Evolutionary conservation across 768 basidiomycete genomes (phyloP).

Genomic region (Rhizopogon vesiculosus): DNA sequence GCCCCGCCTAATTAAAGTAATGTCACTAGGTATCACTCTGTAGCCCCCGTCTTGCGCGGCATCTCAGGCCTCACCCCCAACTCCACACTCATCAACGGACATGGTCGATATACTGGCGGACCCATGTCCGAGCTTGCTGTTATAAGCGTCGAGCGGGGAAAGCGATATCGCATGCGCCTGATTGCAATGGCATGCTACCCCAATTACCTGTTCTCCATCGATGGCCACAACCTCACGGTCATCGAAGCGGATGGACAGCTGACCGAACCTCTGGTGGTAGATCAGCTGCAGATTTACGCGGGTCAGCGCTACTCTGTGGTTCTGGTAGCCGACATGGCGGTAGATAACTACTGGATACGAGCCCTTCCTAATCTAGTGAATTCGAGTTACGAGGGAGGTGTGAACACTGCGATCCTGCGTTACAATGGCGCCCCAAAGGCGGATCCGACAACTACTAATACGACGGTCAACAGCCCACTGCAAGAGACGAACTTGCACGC

Average conservation of each 20-base stretch:
- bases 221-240: conserved; percentile 25
- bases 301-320: conserved; percentile 47
- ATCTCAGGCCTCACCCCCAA: conserved; percentile 14
- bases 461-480: conserved; percentile 1
- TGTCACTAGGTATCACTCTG: conserved; percentile 9
- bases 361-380: conserved; percentile 10
- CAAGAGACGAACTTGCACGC: conserved; percentile 15
- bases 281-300: conserved; percentile 28
- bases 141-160: conserved; percentile 25
- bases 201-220: conserved; percentile 22
- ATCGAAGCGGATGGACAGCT: conserved; percentile 40
- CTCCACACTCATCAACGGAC: conserved; percentile 34
- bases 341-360: conserved; percentile 37
- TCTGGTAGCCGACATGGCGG: conserved; percentile 32
- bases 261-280: conserved; percentile 33
- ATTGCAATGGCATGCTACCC: conserved; percentile 37
- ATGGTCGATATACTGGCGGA: conserved; percentile 31
- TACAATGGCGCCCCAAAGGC: conserved; percentile 13
- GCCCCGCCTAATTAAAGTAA: neutral
- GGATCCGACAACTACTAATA: conserved; percentile 22
- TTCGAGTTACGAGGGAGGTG: conserved; percentile 29
- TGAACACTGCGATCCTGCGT: conserved; percentile 13
- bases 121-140: conserved; percentile 28
- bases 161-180: conserved; percentile 34
- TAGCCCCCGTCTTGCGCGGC: conserved; percentile 9